Evolutionary conservation across 2,329 filamentous ascomycete species (phyloP).

Genomic region (Helminthosporium solani): DNA sequence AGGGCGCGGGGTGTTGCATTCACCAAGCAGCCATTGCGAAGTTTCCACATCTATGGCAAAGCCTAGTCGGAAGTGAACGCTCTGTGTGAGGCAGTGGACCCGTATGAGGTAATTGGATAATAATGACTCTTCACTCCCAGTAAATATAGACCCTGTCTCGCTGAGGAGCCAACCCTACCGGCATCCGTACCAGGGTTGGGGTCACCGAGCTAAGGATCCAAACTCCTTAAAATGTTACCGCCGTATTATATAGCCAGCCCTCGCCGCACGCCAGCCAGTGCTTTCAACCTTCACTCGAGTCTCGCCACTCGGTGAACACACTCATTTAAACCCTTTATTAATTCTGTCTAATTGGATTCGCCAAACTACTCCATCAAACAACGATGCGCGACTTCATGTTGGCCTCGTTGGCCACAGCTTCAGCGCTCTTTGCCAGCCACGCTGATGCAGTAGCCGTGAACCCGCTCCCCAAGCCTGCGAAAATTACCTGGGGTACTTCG

Average conservation of each 20-base stretch:
- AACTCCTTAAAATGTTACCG: conserved; percentile 23
- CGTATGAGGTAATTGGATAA: too few relatives aligned
- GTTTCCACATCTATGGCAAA: too few relatives aligned
- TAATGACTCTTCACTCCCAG: too few relatives aligned
- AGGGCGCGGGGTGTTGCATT: conserved; percentile 24
- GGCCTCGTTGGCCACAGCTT: conserved; percentile 32
- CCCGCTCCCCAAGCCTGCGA: conserved; percentile 55
- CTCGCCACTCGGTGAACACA: conserved; percentile 4
- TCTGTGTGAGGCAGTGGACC: too few relatives aligned
- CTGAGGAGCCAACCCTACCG: too few relatives aligned
- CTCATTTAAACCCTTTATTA: conserved; percentile 8
- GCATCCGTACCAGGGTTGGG: conserved; percentile 4
- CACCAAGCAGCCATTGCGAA: neutral
- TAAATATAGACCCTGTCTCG: too few relatives aligned
- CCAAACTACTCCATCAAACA: conserved; percentile 2
- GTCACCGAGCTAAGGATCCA: neutral
- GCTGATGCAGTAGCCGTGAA: conserved; percentile 53
- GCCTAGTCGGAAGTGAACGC: conserved; percentile 13
- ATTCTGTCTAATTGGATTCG: conserved; percentile 1
- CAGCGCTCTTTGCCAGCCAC: conserved; percentile 39
- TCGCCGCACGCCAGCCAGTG: conserved; percentile 9
- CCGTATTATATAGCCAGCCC: conserved; percentile 11
- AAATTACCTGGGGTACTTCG: conserved; percentile 55
- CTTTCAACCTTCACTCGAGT: conserved; percentile 8
- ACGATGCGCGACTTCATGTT: conserved; percentile 36